A percentile compares a stretch with the other conserved stretches of the same genome.
Evolutionary conservation across 2,329 filamentous ascomycete species (phyloP).

Genomic region (Apiospora hydei): DNA sequence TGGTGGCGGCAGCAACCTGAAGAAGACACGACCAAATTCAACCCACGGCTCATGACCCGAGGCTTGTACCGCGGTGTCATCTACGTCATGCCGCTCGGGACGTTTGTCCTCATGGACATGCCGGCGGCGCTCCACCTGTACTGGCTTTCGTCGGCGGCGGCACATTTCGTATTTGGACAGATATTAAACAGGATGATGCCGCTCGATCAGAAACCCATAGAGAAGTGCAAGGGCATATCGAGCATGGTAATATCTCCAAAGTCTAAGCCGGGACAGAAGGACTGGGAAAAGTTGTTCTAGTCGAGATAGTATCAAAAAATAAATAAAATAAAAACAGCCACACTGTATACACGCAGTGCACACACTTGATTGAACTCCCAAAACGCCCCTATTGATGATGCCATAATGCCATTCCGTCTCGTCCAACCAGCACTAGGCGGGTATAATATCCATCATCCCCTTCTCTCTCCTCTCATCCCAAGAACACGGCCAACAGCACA

Average conservation of each 20-base stretch:
- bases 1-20: conserved; percentile 9
- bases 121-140: conserved; percentile 54
- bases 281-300: conserved; percentile 26
- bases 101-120: conserved; percentile 44
- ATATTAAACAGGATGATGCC: conserved; percentile 38
- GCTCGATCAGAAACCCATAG: conserved; percentile 27
- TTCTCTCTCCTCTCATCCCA: conserved; percentile 62
- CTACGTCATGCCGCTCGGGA: not conserved
- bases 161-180: conserved; percentile 34
- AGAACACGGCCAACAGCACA: conserved; percentile 83
- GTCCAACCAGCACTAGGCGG: conserved; percentile 26
- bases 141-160: conserved; percentile 47
- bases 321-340: not conserved
- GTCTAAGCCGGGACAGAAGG: conserved; percentile 29
- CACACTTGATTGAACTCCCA: conserved; percentile 26
- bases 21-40: not conserved
- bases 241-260: not conserved
- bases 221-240: conserved; percentile 35
- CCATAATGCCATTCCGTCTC: conserved; percentile 29
- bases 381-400: conserved; percentile 31
- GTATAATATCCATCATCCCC: not conserved
- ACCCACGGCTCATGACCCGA: conserved; percentile 4
- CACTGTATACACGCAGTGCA: conserved; percentile 3
- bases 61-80: conserved; percentile 15
- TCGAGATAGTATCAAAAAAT: not conserved